Evolutionary conservation across 129 eudicot genomes (phyloP), one percentile per base, ranked within the genome.

Genomic region (Ambrosia trifida): DNA sequence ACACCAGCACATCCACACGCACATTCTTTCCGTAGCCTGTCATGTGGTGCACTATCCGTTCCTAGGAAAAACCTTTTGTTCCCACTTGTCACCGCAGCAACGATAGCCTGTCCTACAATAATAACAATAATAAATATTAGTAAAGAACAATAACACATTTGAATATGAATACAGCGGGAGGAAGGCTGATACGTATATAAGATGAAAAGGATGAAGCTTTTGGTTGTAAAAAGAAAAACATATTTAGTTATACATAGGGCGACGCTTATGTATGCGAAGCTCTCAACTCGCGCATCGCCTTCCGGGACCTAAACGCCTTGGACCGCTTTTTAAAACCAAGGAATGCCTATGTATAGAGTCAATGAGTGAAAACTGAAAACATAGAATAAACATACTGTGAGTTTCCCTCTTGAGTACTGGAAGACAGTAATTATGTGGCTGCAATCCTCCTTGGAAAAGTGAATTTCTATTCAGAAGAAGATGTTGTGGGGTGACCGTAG

Each of bases 21-120:
- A 66, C 78, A 68, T 76, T 95, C 97, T 72, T 90, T 90, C 2
- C 40, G 76, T 50, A 28, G 66, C 67, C 84, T 84, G 31, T 95
- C 99, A 56, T 95, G 99, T 59, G 99, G 99, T 18, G 99, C 99
- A 59, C 97, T 90, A 78, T 95, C 97, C 2, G 99, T 95, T 69
- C 99, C 99, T 57, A 86, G 83, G 72, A 95, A 95, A 81, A 90
- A 95, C 56, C 87, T 82, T 82, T 70, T 88, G 68, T 88, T 90
- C 50, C 99, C 99, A 65, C 94, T 90, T 2, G 97, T 95, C 11
- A 88, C 97, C 31, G 99, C 96, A 52, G 89, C 76, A 72, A 85
- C 89, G 69, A 95, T 85, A 36, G 99, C 96, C 73, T 77, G 91
- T 72, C 99, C 97, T 94, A 41, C 5, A 74, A 56, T 62, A 61